Evolutionary conservation across 2,329 filamentous ascomycete species (phyloP).

Genomic region (Arthroderma uncinatum): DNA sequence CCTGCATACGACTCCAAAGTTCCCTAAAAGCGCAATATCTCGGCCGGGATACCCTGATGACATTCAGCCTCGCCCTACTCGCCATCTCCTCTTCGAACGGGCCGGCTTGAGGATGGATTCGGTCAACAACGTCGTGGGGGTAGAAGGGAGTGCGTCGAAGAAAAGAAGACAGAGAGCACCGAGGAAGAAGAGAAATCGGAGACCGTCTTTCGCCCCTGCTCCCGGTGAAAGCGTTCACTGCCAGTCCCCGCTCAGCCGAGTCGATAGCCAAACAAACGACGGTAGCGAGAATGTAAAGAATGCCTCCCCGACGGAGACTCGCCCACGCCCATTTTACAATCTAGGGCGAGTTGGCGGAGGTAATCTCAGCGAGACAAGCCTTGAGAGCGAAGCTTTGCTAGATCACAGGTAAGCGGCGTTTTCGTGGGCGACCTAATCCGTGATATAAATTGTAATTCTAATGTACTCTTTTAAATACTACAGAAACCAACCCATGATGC

Average conservation of each 20-base stretch:
- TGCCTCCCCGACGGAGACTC: slow-evolving; percentile 23
- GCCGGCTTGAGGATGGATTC: slow-evolving; percentile 1
- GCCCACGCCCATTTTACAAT: slow-evolving; percentile 44
- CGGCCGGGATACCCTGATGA: not conserved
- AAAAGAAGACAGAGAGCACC: slow-evolving; percentile 66
- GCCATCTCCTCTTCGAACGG: not conserved
- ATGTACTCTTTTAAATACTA: not conserved
- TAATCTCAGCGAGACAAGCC: slow-evolving; percentile 68
- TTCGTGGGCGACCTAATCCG: not conserved
- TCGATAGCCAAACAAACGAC: slow-evolving; percentile 39
- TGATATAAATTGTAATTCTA: not conserved
- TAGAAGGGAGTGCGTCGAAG: slow-evolving; percentile 30
- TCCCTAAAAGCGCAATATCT: not conserved
- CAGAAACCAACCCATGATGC: slow-evolving; percentile 51
- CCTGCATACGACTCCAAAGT: not conserved
- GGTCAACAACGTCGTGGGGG: slow-evolving; percentile 6
- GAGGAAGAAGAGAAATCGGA: slow-evolving; percentile 63
- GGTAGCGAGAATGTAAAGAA: slow-evolving; percentile 30
- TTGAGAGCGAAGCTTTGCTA: slow-evolving; percentile 77
- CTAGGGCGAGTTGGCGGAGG: slow-evolving; percentile 34
- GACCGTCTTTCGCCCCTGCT: slow-evolving; percentile 66
- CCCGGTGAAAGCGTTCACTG: slow-evolving; percentile 41
- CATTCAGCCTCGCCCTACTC: not conserved
- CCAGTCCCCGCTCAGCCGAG: slow-evolving; percentile 20
- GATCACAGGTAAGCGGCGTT: slow-evolving; percentile 60